Evolutionary conservation across 129 eudicot species (phyloP).

Genomic region (sunflower (Helianthus annuus)): HanXRQr2.0-SUNRISE NC_035445.2:4656441-4656940

Average conservation of each 20-base stretch:
- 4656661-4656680: constrained; percentile 6
- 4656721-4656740: not conserved
- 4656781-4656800: not conserved
- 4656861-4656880: too few species aligned
- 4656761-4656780: not conserved
- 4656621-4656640: constrained; percentile 49
- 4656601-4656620: constrained; percentile 67
- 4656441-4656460: too few species aligned
- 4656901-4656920: too few species aligned
- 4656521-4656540: constrained; percentile 62
- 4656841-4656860: too few species aligned
- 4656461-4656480: constrained; percentile 22
- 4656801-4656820: too few species aligned
- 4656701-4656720: not conserved
- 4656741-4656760: not conserved
- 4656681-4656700: not conserved
- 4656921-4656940: too few species aligned
- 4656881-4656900: too few species aligned
- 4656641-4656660: constrained; percentile 53
- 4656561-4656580: constrained; percentile 58
- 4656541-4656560: constrained; percentile 65
- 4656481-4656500: constrained; percentile 38
- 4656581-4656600: constrained; percentile 67
- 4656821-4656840: too few species aligned
- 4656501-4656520: constrained; percentile 55